Base-by-base conservation (phyloP, 176 grass and related monocot species). In the Miscanthus lutarioriparius region DNA sequence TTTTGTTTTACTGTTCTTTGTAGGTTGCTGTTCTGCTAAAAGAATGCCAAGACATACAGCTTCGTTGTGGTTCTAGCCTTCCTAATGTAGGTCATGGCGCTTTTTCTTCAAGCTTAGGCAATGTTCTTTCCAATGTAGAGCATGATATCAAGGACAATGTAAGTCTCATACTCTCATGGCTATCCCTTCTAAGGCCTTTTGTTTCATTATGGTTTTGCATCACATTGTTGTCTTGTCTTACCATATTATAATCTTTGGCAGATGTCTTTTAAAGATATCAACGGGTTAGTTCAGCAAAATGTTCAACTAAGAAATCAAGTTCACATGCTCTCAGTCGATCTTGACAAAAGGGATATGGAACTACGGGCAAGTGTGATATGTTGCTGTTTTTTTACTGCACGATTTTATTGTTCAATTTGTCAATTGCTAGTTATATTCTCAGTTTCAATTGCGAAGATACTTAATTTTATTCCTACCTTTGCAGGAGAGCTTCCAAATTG, bases 11-110 rank as follows among this genome's bases (percentile, higher is more conserved):
- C 62, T 66, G 25, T 80, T 75, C 63, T 64, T 78, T 75, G 5
- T 80, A 99, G 96, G 72, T 99, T 5, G 67, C 93, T 89, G 79
- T 99, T 48, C 90, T 99, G 63, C 78, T 99, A 76, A 99, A 99
- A 82, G 96, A 99, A 79, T 99, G 93, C 68, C 93, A 94, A 91
- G 91, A 99, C 83, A 86, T 99, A 83, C 96, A 99, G 84, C 76
- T 96, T 75, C 93, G 93, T 64, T 99, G 93, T 84, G 93, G 96
- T 84, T 87, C 86, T 86, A 84, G 49, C 47, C 80, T 85, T 88
- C 38, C 72, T 43, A 63, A 63, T 80, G 63, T 41, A 61, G 80
- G 23, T 27, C 71, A 75, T 69, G 75, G 37, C 86, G 72, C 82
- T 76, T 37, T 83, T 87, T 88, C 89, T 65, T 35, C 53, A 26